Base-by-base conservation (phyloP, 2,329 filamentous ascomycete species). In the Paracorniculantispora psalliotae region DNA sequence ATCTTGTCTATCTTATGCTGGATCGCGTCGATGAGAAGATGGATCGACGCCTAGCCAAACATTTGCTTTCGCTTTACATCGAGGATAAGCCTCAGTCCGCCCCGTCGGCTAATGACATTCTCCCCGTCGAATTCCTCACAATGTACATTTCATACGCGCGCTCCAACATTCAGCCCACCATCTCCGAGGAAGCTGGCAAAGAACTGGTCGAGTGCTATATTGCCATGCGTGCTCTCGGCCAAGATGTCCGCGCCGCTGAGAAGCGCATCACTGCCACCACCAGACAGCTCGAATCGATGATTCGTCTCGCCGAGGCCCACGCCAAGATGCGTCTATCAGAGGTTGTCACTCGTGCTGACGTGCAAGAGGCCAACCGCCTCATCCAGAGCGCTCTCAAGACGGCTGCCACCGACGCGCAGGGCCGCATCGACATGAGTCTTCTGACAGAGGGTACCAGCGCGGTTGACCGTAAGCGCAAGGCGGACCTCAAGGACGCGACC, bases 191-290 rank as follows among this genome's bases (percentile, higher is more conserved):
- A 47, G 94, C 94, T 2, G 89, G 88, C n/a, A 80, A 87, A 62
- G 91, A 92, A 53, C 86, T 99, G 3, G 88, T 96, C 1, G 83
- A 90, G 44, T 85, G 91, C 30, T 99, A 99, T 70, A 90, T 97
- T 48, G 89, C 89, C 61, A 97, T 99, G 91, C 92, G 94, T 64
- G 91, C 92, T 69, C 86, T 99, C 0, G 94, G 94, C 49, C 88
- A 92, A 66, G 89, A 92, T 67, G 88, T 93, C 37, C 91, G 93
- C 51, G 83, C 92, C 2, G 85, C 90, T 3, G 96, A 99, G 74
- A 93, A 96, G 73, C 91, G 94, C 65, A 99, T 99, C 76, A 99
- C 94, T 0, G 94, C 94, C 43, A 99, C 94, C 3, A 99, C 96
- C 0, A 86, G 94, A 70, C 94, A 99, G 75, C 82, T 99, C 6